Percentiles rank a stretch among this genome's conserved stretches.
Conservation (phyloP, 371 early-diverging fungal genomes). For the Globomyces sp. region DNA sequence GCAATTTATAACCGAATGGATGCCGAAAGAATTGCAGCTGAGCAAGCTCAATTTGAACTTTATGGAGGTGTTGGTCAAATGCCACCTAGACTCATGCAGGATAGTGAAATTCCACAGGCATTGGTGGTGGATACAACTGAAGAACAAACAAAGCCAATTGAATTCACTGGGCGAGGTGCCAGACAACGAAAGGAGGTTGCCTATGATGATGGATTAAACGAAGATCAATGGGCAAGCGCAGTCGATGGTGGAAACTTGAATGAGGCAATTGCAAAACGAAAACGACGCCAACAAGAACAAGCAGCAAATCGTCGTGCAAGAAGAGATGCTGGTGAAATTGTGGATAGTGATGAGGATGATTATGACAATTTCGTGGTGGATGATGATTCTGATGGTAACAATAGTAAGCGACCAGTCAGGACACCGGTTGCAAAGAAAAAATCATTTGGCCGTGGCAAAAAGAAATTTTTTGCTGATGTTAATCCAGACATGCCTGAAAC, state of each 20-base stretch:
- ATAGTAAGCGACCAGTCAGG: background rate
- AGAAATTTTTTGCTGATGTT: conserved; percentile 31
- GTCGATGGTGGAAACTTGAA: conserved; percentile 52
- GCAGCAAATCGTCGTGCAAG: conserved; percentile 21
- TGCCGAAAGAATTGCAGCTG: conserved; percentile 54
- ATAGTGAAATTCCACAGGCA: conserved; percentile 82
- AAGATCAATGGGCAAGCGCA: conserved; percentile 88
- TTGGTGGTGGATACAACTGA: conserved; percentile 60
- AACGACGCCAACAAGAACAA: conserved; percentile 21
- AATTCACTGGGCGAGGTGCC: conserved; percentile 63
- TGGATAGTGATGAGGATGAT: conserved; percentile 18
- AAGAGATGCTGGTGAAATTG: conserved; percentile 18
- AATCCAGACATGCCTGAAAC: conserved; percentile 33
- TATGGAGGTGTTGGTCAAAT: conserved; percentile 53
- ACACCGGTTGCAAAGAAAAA: background rate
- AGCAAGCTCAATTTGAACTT: conserved; percentile 35
- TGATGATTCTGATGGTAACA: conserved; percentile 20
- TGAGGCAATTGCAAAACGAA: conserved; percentile 36
- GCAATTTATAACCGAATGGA: conserved; percentile 72
- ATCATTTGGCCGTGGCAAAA: background rate
- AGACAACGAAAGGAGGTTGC: conserved; percentile 65
- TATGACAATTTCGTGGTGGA: conserved; percentile 15
- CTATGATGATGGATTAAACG: conserved; percentile 92
- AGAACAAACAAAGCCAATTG: conserved; percentile 49
- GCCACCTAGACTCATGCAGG: conserved; percentile 75